Percentiles rank a stretch among this genome's conserved stretches.
Evolutionary conservation across 257 asterid species (phyloP).

Genomic region (Jasminum sambac): DNA sequence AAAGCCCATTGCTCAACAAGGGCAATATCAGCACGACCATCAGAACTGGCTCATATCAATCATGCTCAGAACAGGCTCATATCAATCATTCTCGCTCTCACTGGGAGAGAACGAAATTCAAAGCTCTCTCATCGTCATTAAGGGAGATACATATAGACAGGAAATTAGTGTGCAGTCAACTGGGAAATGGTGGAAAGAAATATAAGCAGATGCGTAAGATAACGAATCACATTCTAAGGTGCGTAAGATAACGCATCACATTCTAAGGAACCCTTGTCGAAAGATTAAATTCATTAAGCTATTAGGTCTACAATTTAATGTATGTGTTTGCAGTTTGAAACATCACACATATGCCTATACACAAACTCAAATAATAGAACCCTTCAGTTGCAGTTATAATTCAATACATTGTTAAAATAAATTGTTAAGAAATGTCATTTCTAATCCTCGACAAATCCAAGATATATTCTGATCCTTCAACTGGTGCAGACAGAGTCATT

Average conservation of each 20-base stretch:
- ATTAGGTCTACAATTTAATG: background rate
- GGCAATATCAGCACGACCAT: conserved; percentile 3
- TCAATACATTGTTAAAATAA: background rate
- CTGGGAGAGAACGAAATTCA: conserved; percentile 7
- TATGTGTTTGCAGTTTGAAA: background rate
- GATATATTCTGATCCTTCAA: background rate
- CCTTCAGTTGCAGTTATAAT: background rate
- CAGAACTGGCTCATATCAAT: background rate
- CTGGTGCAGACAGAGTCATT: background rate
- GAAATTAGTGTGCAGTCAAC: background rate
- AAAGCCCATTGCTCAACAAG: background rate
- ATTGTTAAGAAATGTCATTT: background rate
- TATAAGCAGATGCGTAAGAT: background rate
- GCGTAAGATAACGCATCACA: background rate
- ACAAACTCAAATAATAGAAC: background rate
- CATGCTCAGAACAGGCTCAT: background rate
- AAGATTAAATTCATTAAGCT: background rate
- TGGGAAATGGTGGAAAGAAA: background rate
- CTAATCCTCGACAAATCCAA: background rate
- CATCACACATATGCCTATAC: background rate
- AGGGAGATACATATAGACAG: background rate
- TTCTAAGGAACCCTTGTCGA: background rate
- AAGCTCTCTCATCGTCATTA: background rate
- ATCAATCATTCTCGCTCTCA: conserved; percentile 5
- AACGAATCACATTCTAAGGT: conserved; percentile 4